A percentile compares a stretch with the other conserved stretches of the same genome.
These are phyloP conservation scores for Daldinia eschscholtzii DNA, from an alignment of 2,329 filamentous ascomycete genomes.

Conservation along the genomic window DNA sequence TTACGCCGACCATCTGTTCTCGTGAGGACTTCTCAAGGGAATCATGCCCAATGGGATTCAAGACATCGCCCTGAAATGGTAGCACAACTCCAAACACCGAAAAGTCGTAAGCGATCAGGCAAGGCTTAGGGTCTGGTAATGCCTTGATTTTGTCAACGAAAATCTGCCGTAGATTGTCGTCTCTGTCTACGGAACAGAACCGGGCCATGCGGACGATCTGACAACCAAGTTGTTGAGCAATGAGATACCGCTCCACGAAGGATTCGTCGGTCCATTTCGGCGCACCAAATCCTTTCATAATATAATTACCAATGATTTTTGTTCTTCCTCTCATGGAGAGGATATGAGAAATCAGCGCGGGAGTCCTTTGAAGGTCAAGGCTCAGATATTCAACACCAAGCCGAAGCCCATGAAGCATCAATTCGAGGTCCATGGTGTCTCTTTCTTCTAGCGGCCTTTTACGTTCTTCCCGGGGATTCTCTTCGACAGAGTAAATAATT, in stretches of 20 bases:
- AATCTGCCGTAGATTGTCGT: constrained; percentile 61
- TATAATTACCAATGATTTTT: constrained; percentile 71
- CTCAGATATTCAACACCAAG: constrained; percentile 75
- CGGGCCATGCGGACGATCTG: constrained; percentile 72
- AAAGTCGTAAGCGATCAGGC: constrained; percentile 63
- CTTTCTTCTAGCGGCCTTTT: constrained; percentile 55
- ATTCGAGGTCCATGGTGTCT: constrained; percentile 63
- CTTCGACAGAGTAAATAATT: constrained; percentile 70
- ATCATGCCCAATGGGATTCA: constrained; percentile 67
- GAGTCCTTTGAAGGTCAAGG: constrained; percentile 70
- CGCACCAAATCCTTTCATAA: constrained; percentile 59
- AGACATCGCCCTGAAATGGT: constrained; percentile 60
- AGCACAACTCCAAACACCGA: constrained; percentile 59
- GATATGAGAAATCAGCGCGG: constrained; percentile 62
- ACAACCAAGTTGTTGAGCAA: constrained; percentile 68
- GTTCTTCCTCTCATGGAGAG: constrained; percentile 67
- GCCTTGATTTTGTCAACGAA: constrained; percentile 63
- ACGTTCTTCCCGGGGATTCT: constrained; percentile 60
- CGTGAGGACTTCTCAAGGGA: constrained; percentile 56
- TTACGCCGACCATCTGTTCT: constrained; percentile 60
- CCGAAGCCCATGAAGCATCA: constrained; percentile 73
- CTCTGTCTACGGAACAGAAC: constrained; percentile 68
- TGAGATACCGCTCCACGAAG: constrained; percentile 66
- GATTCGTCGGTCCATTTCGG: constrained; percentile 68
- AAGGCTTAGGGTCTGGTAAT: constrained; percentile 62